Conservation (phyloP, 768 basidiomycete species). For the Trametes sanguinea region DNA sequence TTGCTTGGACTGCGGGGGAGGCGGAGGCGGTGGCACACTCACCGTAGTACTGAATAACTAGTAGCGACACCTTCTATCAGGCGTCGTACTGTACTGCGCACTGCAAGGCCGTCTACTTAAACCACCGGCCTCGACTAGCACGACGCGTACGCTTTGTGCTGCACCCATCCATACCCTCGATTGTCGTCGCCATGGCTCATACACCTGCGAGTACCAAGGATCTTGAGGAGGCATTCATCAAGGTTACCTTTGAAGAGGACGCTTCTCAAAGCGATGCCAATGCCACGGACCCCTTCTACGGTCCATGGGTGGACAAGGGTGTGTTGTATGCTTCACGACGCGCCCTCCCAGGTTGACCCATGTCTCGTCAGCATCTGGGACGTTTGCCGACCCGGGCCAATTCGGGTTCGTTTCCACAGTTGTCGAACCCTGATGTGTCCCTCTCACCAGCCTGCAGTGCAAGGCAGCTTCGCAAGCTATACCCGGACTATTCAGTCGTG, state of each 20-base stretch:
- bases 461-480: conserved; percentile 54
- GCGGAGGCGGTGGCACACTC: no score
- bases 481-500: conserved; percentile 64
- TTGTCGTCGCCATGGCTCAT: background rate
- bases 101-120: background rate
- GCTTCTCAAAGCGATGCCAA: background rate
- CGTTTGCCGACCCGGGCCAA: conserved; percentile 43
- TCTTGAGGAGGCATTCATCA: conserved; percentile 46
- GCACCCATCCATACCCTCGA: background rate
- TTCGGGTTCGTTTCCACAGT: conserved; percentile 10
- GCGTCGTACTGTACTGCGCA: background rate
- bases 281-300: conserved; percentile 43
- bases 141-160: background rate
- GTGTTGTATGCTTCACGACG: conserved; percentile 1
- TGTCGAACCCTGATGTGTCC: background rate
- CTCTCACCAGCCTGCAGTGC: conserved; percentile 30
- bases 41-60: no score
- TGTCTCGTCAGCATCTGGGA: conserved; percentile 48
- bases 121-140: background rate
- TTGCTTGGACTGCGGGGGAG: background rate
- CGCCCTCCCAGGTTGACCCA: background rate
- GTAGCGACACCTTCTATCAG: background rate
- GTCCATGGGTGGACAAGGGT: conserved; percentile 57
- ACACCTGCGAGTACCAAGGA: conserved; percentile 12
- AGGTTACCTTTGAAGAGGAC: conserved; percentile 44